phyloP scores from a whole-genome alignment of 2,329 filamentous ascomycete genomes.

The Talaromyces sp. region DNA sequence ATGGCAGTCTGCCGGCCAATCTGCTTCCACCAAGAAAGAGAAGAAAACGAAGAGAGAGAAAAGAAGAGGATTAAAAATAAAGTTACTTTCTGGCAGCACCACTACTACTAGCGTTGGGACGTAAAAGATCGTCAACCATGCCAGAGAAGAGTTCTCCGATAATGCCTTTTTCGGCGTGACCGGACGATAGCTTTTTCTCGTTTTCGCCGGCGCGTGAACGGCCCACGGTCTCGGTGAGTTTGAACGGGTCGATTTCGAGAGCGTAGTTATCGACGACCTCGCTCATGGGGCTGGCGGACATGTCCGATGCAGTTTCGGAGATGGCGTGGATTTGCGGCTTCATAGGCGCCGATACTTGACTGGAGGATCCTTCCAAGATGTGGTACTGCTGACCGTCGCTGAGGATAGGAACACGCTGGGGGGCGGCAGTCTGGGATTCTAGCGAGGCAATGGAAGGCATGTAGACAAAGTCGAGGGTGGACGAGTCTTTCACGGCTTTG shows the following conservation, averaged over 20 bases:
- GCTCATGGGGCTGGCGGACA: conserved; percentile 51
- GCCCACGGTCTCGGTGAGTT: conserved; percentile 49
- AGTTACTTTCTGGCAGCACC: conserved; percentile 1
- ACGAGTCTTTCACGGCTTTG: conserved; percentile 55
- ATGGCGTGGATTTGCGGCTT: conserved; percentile 55
- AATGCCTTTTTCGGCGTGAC: conserved; percentile 23
- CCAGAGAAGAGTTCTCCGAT: conserved; percentile 32
- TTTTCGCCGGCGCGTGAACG: conserved; percentile 35
- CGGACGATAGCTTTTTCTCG: conserved; percentile 21
- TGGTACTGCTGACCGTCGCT: conserved; percentile 34
- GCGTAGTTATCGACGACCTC: conserved; percentile 56
- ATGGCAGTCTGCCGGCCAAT: neutral
- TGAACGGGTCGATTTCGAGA: conserved; percentile 54
- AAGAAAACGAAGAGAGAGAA: neutral
- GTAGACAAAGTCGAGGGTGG: conserved; percentile 61
- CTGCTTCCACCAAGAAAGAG: neutral
- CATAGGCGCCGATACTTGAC: conserved; percentile 36
- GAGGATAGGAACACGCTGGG: conserved; percentile 48
- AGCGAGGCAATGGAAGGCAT: conserved; percentile 50
- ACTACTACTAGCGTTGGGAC: conserved; percentile 23
- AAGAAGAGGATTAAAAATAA: neutral
- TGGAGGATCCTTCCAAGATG: neutral
- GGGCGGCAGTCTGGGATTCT: conserved; percentile 23
- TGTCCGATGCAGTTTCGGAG: conserved; percentile 36
- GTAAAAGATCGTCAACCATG: conserved; percentile 34